Evolutionary conservation across 331 rosid genomes (phyloP).

Genomic region (Telfairia occidentalis): DNA sequence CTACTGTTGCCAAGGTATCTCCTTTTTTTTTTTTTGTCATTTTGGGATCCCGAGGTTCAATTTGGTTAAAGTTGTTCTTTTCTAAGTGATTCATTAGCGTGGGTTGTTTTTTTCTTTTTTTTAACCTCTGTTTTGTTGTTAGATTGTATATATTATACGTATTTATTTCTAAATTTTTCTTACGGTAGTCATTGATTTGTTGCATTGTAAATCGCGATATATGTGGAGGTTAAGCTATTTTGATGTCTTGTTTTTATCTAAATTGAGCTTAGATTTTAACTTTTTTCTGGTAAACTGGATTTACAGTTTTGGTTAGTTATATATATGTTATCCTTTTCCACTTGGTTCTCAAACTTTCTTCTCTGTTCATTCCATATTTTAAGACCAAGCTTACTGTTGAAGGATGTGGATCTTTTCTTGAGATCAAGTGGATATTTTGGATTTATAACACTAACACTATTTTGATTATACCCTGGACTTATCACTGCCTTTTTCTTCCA

Average conservation of each 20-base stretch:
- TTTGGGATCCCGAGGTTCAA: not conserved
- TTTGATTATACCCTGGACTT: not conserved
- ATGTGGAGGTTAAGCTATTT: not conserved
- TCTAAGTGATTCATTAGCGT: not conserved
- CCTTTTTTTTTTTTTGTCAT: not conserved
- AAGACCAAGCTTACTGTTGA: not conserved
- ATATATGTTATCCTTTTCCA: not conserved
- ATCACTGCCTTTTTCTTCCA: not conserved
- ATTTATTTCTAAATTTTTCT: not conserved
- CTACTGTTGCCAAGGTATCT: slow-evolving; percentile 84
- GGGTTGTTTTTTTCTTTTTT: not conserved
- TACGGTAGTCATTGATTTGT: not conserved
- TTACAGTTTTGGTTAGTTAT: not conserved
- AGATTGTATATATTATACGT: not conserved
- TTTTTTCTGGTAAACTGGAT: not conserved
- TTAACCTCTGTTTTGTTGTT: not conserved
- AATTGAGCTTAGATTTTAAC: not conserved
- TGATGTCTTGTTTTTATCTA: not conserved
- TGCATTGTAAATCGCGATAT: not conserved
- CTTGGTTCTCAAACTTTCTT: not conserved
- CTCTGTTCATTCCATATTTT: not conserved
- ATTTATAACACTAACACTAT: not conserved
- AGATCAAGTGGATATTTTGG: not conserved
- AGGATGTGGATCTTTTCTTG: not conserved
- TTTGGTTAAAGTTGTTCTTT: not conserved